These are phyloP conservation scores for Fusarium anguioides DNA, from an alignment of 2,329 filamentous ascomycete species.

Conservation along the genomic window DNA sequence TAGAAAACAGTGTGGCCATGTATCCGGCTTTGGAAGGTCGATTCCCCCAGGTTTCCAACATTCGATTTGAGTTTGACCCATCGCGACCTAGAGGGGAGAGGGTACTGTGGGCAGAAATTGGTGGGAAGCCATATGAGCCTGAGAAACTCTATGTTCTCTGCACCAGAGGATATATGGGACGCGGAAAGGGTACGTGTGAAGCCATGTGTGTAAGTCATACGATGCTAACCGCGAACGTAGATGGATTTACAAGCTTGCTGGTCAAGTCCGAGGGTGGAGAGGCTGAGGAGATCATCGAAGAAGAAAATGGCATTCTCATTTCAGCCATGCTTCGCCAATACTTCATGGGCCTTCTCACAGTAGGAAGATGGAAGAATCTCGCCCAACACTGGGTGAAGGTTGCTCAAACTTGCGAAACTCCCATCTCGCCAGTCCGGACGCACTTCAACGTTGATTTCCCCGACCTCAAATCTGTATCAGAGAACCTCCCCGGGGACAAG, in stretches of 20 bases:
- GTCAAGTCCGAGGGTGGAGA: conserved; percentile 79
- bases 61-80: conserved; percentile 78
- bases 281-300: conserved; percentile 81
- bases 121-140: conserved; percentile 69
- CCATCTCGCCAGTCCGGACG: conserved; percentile 52
- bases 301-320: conserved; percentile 89
- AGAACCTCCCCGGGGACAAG: conserved; percentile 34
- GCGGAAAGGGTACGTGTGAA: conserved; percentile 71
- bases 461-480: conserved; percentile 38
- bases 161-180: conserved; percentile 88
- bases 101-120: conserved; percentile 71
- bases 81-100: conserved; percentile 69
- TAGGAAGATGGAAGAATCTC: conserved; percentile 83
- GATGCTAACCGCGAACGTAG: conserved; percentile 53
- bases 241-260: conserved; percentile 83
- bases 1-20: conserved; percentile 84
- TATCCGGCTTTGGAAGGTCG: conserved; percentile 86
- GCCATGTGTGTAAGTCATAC: too few relatives aligned
- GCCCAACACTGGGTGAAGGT: conserved; percentile 76
- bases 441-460: conserved; percentile 35
- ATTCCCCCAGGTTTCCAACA: conserved; percentile 89
- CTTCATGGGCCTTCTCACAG: conserved; percentile 85
- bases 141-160: conserved; percentile 76
- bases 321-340: conserved; percentile 90
- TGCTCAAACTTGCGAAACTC: conserved; percentile 68